Evolutionary conservation across 495 filamentous ascomycete species (phyloP).

Genomic region (Neurospora sp.): DNA sequence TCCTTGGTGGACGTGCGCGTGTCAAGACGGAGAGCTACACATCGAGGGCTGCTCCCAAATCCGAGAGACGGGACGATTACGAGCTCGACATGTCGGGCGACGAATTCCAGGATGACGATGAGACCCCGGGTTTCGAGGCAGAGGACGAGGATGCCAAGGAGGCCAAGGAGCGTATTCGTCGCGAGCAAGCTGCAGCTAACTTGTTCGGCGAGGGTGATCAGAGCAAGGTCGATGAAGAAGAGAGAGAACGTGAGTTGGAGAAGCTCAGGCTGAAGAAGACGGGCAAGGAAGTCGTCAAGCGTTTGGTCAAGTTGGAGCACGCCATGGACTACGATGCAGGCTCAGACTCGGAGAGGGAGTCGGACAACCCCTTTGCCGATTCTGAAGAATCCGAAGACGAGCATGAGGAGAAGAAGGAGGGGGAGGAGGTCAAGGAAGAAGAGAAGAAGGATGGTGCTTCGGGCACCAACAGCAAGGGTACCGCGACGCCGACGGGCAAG

Average conservation of each 20-base stretch:
- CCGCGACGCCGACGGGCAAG: constrained; percentile 64
- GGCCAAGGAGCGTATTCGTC: constrained; percentile 73
- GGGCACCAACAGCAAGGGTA: constrained; percentile 57
- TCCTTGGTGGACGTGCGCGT: constrained; percentile 31
- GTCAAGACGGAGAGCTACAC: constrained; percentile 45
- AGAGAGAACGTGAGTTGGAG: constrained; percentile 56
- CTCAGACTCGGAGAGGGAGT: constrained; percentile 43
- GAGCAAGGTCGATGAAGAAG: constrained; percentile 73
- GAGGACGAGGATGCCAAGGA: constrained; percentile 84
- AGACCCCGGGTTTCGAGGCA: constrained; percentile 66
- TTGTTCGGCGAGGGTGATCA: constrained; percentile 78
- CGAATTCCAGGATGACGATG: constrained; percentile 63
- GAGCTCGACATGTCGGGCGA: constrained; percentile 48
- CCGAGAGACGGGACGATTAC: constrained; percentile 46
- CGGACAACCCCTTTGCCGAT: constrained; percentile 55
- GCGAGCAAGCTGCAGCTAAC: constrained; percentile 79
- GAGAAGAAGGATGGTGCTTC: constrained; percentile 56
- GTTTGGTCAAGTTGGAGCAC: constrained; percentile 71
- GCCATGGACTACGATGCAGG: constrained; percentile 76
- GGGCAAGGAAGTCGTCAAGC: constrained; percentile 68
- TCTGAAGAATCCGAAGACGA: constrained; percentile 30
- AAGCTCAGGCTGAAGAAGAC: constrained; percentile 54
- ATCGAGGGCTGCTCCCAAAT: constrained; percentile 36
- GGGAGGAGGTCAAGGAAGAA: constrained; percentile 32
- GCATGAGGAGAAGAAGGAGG: constrained; percentile 30